Evolutionary conservation across 1,284 basidiomycete species (phyloP).

Genomic region (Heterobasidion parviporum): DNA sequence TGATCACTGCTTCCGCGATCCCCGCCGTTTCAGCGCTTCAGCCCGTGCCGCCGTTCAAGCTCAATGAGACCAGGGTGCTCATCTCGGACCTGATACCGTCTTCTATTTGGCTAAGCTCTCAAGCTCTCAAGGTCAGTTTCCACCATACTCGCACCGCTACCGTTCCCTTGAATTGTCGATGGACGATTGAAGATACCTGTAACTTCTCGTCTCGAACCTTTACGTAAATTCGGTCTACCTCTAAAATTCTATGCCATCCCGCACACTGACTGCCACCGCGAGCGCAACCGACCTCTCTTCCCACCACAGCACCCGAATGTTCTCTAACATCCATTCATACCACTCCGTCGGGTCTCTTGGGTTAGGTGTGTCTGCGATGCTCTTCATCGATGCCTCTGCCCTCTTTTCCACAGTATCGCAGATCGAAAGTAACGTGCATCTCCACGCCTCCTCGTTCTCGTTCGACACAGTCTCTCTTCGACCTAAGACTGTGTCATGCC

Average conservation of each 20-base stretch:
- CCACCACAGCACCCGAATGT: constrained; percentile 27
- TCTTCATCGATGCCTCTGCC: constrained; percentile 14
- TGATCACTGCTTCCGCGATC: too few relatives aligned
- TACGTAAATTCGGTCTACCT: neutral
- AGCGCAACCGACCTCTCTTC: constrained; percentile 48
- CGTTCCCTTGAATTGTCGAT: too few relatives aligned
- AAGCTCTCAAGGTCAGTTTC: neutral
- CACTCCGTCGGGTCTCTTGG: constrained; percentile 19
- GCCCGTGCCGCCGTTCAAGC: neutral
- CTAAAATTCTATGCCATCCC: constrained; percentile 25
- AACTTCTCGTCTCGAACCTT: too few relatives aligned
- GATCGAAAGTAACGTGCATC: constrained; percentile 23
- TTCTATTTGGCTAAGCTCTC: neutral
- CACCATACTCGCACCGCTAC: too few relatives aligned
- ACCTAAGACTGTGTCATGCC: constrained; percentile 52
- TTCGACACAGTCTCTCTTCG: constrained; percentile 28
- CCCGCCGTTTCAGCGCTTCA: neutral
- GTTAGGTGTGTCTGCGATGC: neutral
- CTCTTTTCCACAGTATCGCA: constrained; percentile 27
- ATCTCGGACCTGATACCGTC: neutral
- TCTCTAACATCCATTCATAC: constrained; percentile 23
- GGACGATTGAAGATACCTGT: too few relatives aligned
- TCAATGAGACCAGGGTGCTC: neutral
- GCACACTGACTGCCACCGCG: constrained; percentile 33
- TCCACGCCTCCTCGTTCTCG: constrained; percentile 38